phyloP scores from a whole-genome alignment of 2,329 filamentous ascomycete genomes.

The Colletotrichum sp. region DNA sequence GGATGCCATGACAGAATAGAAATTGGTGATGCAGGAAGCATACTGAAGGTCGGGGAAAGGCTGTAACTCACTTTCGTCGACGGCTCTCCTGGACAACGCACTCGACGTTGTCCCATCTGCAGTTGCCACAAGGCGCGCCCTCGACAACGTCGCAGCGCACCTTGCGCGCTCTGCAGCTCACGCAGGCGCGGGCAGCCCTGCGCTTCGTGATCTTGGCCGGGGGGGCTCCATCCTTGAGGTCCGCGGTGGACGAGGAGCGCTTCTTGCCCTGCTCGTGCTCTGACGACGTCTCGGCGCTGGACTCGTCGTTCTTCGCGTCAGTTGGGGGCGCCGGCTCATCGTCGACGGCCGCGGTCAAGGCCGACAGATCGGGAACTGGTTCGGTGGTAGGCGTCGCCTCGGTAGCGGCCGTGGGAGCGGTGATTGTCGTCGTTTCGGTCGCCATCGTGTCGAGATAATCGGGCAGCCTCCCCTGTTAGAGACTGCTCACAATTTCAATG shows the following conservation, averaged over 20 bases:
- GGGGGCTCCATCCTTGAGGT: constrained; percentile 20
- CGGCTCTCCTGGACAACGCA: constrained; percentile 83
- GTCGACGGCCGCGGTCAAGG: not conserved
- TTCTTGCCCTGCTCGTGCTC: constrained; percentile 21
- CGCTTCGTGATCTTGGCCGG: constrained; percentile 69
- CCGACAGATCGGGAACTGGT: constrained; percentile 2
- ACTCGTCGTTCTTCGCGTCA: constrained; percentile 9
- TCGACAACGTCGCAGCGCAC: constrained; percentile 95
- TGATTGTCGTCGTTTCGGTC: constrained; percentile 5
- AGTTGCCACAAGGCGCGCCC: constrained; percentile 86
- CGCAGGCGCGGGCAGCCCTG: constrained; percentile 89
- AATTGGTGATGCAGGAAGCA: not conserved
- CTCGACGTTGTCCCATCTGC: constrained; percentile 79
- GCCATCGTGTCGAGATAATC: not conserved
- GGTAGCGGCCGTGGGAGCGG: not conserved
- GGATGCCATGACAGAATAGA: not conserved
- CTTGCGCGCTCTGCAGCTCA: constrained; percentile 86
- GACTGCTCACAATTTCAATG: constrained; percentile 1
- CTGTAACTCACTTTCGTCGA: constrained; percentile 75
- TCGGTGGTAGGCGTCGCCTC: constrained; percentile 2
- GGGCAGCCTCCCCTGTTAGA: constrained; percentile 10
- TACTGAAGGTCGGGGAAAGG: not conserved
- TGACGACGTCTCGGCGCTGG: constrained; percentile 8
- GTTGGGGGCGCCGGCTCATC: not conserved
- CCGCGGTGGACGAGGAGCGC: constrained; percentile 15